Base-by-base conservation (phyloP, 73 alveolate genomes). In the Tetrahymena borealis region DNA sequence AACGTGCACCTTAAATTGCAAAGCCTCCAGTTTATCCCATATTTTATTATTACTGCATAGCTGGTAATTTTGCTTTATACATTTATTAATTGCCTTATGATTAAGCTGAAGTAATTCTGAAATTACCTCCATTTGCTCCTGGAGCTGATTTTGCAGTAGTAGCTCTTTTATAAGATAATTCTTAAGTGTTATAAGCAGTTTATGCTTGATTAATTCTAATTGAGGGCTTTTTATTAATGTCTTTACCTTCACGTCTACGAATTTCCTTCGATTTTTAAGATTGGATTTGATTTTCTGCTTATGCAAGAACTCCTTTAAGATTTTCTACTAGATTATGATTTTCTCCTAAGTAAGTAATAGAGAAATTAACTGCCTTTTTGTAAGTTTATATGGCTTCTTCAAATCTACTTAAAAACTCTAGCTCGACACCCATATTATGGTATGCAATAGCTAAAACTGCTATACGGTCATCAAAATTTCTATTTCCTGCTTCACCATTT, bases 341-440 rank as follows among this genome's bases (percentile, higher is more conserved):
- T 11, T 38, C 91, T 35, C 94, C 97, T 37, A 97, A 78, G 90
- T 97, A 93, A 33, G 94, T 39, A n/a, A 95, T 77, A 24, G 98
- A 96, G 95, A 96, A 96, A 31, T 93, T 94, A 31, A 95, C 96
- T 10, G 98, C 99, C 42, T 95, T 95, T 77, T 60, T 40, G 91
- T 96, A 97, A 78, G 96, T 92, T 37, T 91, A 94, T 24, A 97
- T 40, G 1, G 99, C 97, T 85, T 97, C 98, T 38, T 94, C 97
- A 15, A 91, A 95, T 32, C 95, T 77, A 78, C 97, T 97, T 32
- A 97, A 92, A 90, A 91, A 97, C 79, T 97, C 99, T 38, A 95
- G 93, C 91, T 97, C 99, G 8, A 97, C 98, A 20, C 97, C 99
- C 90, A 97, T 39, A 78, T 97, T 97, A 90, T 97, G 99, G 90